These are phyloP conservation scores for Saposhnikovia divaricata DNA, from an alignment of 129 eudicot genomes.

Conservation along the genomic window DNA sequence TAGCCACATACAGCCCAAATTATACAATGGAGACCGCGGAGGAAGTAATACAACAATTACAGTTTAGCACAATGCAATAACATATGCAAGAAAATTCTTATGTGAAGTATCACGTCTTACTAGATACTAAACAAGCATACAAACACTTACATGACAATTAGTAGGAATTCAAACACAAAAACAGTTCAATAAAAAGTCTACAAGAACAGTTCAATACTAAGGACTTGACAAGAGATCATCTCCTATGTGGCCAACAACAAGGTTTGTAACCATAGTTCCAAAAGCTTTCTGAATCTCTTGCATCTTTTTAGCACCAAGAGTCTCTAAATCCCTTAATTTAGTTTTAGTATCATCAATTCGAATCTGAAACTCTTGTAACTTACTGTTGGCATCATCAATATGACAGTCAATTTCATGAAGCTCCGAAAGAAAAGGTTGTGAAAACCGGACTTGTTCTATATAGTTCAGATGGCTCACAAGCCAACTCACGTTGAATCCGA, in stretches of 20 bases:
- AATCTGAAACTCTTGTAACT: neutral
- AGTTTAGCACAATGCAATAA: no score
- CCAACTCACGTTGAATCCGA: neutral
- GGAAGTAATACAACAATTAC: no score
- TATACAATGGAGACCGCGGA: no score
- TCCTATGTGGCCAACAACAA: neutral
- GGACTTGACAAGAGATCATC: neutral
- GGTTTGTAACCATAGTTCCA: neutral
- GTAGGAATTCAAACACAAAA: no score
- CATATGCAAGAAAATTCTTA: no score
- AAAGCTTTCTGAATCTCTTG: neutral
- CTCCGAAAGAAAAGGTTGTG: neutral
- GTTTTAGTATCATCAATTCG: neutral
- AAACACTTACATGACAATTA: no score
- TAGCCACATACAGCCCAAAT: no score
- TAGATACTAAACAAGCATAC: no score
- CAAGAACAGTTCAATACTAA: no score
- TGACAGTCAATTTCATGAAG: neutral
- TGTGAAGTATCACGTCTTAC: no score
- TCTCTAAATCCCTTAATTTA: neutral
- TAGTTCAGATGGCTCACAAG: neutral
- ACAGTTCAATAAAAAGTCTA: no score
- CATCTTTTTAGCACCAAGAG: neutral
- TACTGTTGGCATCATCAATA: neutral
- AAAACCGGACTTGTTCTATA: neutral